Conservation (phyloP, 306 rosid genomes). For the Alnus rubra region DNA sequence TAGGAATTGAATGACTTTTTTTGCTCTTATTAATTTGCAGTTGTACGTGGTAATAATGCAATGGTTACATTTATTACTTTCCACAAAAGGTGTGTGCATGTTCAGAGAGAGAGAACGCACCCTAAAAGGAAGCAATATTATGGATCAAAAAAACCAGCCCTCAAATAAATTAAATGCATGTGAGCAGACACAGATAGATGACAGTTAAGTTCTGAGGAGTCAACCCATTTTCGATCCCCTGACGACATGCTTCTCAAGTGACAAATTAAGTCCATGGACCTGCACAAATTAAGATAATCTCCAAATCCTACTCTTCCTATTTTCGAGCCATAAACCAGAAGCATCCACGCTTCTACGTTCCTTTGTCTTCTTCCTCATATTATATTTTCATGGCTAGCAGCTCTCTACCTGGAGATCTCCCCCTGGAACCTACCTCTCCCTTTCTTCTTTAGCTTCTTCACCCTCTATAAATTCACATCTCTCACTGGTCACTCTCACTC, state of each 20-base stretch:
- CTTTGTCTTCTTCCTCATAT: conserved; percentile 43
- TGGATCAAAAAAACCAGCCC: too few species aligned
- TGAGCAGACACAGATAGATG: neutral
- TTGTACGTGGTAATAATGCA: too few species aligned
- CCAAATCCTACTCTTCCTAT: neutral
- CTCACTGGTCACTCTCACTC: neutral
- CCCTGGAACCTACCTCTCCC: conserved; percentile 59
- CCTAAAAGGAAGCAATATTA: too few species aligned
- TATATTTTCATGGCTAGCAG: neutral
- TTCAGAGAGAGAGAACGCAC: too few species aligned
- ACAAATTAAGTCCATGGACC: too few species aligned
- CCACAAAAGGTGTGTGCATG: too few species aligned
- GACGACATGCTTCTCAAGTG: conserved; percentile 45
- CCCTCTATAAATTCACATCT: conserved; percentile 25
- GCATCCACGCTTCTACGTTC: conserved; percentile 49
- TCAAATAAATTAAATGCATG: neutral
- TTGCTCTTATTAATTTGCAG: too few species aligned
- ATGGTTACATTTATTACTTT: too few species aligned
- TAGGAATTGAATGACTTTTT: too few species aligned
- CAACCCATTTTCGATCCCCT: conserved; percentile 42
- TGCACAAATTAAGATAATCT: conserved; percentile 2
- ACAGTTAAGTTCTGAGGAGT: conserved; percentile 13
- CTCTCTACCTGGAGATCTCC: conserved; percentile 46
- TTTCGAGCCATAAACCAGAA: conserved; percentile 33
- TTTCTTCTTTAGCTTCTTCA: conserved; percentile 37